These are phyloP conservation scores for Ogataea minuta DNA, from an alignment of 805 yeast genomes.

Conservation along the genomic window DNA sequence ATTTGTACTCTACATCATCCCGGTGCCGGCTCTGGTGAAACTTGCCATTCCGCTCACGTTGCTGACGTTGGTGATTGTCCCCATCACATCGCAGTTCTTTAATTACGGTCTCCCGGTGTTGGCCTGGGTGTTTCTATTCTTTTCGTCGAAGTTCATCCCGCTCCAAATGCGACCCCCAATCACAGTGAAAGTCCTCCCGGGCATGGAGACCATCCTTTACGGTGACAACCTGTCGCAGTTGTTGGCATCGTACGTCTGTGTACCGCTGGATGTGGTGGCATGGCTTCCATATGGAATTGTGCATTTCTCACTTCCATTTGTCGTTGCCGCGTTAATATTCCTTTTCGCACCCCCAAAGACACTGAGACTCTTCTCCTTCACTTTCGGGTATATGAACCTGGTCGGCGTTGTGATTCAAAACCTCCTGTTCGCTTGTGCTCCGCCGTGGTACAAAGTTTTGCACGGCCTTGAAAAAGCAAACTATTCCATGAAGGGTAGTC, in stretches of 20 bases:
- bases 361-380: conserved; percentile 79
- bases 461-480: conserved; percentile 89
- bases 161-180: conserved; percentile 78
- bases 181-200: conserved; percentile 85
- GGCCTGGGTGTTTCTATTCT: conserved; percentile 84
- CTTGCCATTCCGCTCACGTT: conserved; percentile 13
- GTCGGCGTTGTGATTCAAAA: conserved; percentile 82
- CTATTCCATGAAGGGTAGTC: conserved; percentile 88
- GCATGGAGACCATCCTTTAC: conserved; percentile 86
- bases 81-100: conserved; percentile 83
- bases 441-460: conserved; percentile 91
- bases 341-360: conserved; percentile 90
- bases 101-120: conserved; percentile 79
- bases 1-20: conserved; percentile 28
- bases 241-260: conserved; percentile 68
- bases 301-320: conserved; percentile 89
- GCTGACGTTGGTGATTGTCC: conserved; percentile 47
- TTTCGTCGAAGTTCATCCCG: conserved; percentile 74
- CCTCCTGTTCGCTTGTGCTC: conserved; percentile 81
- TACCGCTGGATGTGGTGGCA: conserved; percentile 74
- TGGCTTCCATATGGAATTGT: conserved; percentile 94
- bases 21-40: conserved; percentile 19
- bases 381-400: conserved; percentile 93
- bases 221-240: conserved; percentile 90
- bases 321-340: conserved; percentile 74